These are phyloP conservation scores for Medicago lupulina DNA, from an alignment of 306 rosid genomes.

Conservation along the genomic window DNA sequence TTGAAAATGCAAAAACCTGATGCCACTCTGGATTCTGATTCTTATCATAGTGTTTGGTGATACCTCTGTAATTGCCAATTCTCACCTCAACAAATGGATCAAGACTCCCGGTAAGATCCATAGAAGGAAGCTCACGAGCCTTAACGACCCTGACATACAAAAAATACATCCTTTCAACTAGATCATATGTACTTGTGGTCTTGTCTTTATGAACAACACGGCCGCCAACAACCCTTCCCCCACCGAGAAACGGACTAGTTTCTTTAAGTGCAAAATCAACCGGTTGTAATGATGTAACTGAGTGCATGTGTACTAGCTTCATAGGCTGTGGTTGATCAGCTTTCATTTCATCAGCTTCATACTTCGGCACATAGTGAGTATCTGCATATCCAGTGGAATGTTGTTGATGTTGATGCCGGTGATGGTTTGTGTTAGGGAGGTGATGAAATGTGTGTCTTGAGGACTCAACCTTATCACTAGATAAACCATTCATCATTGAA, in stretches of 20 bases:
- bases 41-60: slow-evolving; percentile 82
- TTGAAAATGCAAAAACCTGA: slow-evolving; percentile 87
- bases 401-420: slow-evolving; percentile 45
- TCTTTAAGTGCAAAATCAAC: slow-evolving; percentile 84
- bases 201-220: slow-evolving; percentile 76
- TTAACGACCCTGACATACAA: slow-evolving; percentile 85
- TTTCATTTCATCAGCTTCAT: slow-evolving; percentile 67
- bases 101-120: slow-evolving; percentile 86
- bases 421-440: slow-evolving; percentile 64
- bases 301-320: slow-evolving; percentile 66
- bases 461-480: slow-evolving; percentile 42
- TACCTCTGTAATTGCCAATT: slow-evolving; percentile 84
- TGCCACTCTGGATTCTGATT: slow-evolving; percentile 80
- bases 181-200: slow-evolving; percentile 82
- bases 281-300: slow-evolving; percentile 67
- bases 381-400: slow-evolving; percentile 52
- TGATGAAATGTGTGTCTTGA: slow-evolving; percentile 76
- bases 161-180: slow-evolving; percentile 87
- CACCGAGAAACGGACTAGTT: slow-evolving; percentile 94
- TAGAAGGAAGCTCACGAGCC: slow-evolving; percentile 85
- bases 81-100: slow-evolving; percentile 89
- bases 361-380: slow-evolving; percentile 54
- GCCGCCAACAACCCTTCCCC: slow-evolving; percentile 89
- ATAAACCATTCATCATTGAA: slow-evolving; percentile 34
- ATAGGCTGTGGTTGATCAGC: slow-evolving; percentile 52